phyloP scores from a whole-genome alignment of 2,329 filamentous ascomycete species.

The Pyrenophora seminiperda region DNA sequence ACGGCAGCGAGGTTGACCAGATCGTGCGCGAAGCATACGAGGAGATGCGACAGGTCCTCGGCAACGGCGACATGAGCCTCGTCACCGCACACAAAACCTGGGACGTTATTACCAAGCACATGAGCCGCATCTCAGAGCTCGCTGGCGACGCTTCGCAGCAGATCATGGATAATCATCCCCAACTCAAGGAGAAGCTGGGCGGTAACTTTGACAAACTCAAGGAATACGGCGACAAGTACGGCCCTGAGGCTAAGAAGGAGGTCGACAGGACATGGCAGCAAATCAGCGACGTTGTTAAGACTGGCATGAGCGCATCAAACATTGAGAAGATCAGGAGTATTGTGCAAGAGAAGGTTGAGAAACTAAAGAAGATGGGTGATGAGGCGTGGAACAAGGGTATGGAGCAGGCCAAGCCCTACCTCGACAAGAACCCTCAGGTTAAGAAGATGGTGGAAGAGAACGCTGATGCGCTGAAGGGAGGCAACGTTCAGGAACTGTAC shows the following conservation, averaged over 20 bases:
- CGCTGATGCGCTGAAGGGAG: slow-evolving; percentile 68
- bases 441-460: slow-evolving; percentile 76
- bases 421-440: slow-evolving; percentile 77
- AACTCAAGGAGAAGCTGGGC: slow-evolving; percentile 73
- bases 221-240: slow-evolving; percentile 70
- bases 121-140: slow-evolving; percentile 64
- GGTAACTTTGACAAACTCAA: slow-evolving; percentile 71
- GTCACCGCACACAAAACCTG: slow-evolving; percentile 66
- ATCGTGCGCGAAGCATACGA: slow-evolving; percentile 70
- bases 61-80: slow-evolving; percentile 64
- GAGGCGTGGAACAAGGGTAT: slow-evolving; percentile 74
- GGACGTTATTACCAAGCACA: slow-evolving; percentile 66
- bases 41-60: slow-evolving; percentile 67
- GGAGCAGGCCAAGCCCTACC: slow-evolving; percentile 71
- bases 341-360: slow-evolving; percentile 71
- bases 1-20: slow-evolving; percentile 71
- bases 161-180: slow-evolving; percentile 74
- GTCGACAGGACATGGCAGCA: slow-evolving; percentile 73
- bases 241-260: slow-evolving; percentile 77
- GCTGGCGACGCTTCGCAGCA: slow-evolving; percentile 66
- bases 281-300: slow-evolving; percentile 66
- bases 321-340: slow-evolving; percentile 62
- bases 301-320: slow-evolving; percentile 64
- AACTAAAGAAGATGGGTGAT: slow-evolving; percentile 70
- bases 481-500: slow-evolving; percentile 68